Base-by-base conservation (phyloP, 1,284 basidiomycete species). In the Papiliotrema nemorosa region DNA sequence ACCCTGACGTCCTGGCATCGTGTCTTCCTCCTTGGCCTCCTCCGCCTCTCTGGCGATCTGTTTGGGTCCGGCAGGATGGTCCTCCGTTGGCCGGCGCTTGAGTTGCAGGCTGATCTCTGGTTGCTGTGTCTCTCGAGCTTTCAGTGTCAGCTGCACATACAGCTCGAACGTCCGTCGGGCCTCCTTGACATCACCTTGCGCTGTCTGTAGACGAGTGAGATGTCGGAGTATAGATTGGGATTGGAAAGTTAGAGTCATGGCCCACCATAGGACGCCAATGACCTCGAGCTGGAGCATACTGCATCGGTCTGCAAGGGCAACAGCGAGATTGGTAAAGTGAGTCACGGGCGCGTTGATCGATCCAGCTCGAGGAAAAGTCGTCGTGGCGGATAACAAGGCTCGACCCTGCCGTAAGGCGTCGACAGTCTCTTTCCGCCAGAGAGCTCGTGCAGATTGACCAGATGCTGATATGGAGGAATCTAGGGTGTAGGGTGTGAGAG, bases 221-320 rank as follows among this genome's bases (percentile, higher is more conserved):
- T 93, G 88, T 0, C 90, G 84, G 50, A 89, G 81, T 14, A 94
- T 77, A 7, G 84, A 81, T 58, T 86, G 85, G 1, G 88, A 92
- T 66, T 94, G 91, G 78, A 96, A 94, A 0, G 91, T 96, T 21
- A 90, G 80, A 18, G 85, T 84, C 9, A 88, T 91, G 1, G 89
- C 85, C 88, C 90, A 91, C 86, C 90, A 92, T 1, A 96, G 78
- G 14, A 89, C 79, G 83, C 90, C 60, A 16, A 64, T 58, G 5
- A 58, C 46, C 43, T 60, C 47, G 49, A 46, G 50, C 2, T 52
- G 49, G 24, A 63, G 57, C 44, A 33, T 37, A 44, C 49, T 49
- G 21, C 49, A 44, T 34, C 43, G 25, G 39, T 45, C 52, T 7
- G 91, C 94, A 2, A 87, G 79, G 0, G 83, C 84, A 5, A 93